Percentiles rank a stretch among this genome's conserved stretches.
These are phyloP conservation scores for Tuctoria greenei DNA, from an alignment of 176 grass and related monocot genomes.

Conservation along the genomic window DNA sequence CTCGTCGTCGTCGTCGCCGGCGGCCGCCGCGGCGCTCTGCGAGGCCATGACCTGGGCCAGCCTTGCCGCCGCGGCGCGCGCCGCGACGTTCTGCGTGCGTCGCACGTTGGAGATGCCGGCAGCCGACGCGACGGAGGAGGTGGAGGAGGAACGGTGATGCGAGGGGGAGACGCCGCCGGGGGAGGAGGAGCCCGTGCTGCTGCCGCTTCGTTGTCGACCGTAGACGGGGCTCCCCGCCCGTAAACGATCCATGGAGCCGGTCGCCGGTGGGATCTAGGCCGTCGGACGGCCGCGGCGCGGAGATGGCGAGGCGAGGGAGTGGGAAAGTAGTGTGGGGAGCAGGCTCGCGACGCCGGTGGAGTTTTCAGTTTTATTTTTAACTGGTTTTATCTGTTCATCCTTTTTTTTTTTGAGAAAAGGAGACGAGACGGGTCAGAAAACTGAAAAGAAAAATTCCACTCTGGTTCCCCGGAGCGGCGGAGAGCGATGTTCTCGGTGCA, in stretches of 20 bases:
- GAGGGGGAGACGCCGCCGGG: constrained; percentile 70
- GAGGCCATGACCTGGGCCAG: constrained; percentile 98
- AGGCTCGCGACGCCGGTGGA: constrained; percentile 40
- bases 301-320: constrained; percentile 53
- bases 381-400: neutral
- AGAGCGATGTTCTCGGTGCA: constrained; percentile 44
- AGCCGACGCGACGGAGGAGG: constrained; percentile 47
- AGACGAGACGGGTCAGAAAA: neutral
- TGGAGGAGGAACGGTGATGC: constrained; percentile 82
- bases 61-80: constrained; percentile 85
- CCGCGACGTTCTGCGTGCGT: constrained; percentile 93
- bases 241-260: constrained; percentile 63
- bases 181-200: constrained; percentile 85
- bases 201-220: constrained; percentile 86
- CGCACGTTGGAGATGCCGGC: constrained; percentile 60
- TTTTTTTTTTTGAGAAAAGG: neutral
- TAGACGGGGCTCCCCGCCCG: constrained; percentile 86
- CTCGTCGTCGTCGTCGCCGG: constrained; percentile 79
- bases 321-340: constrained; percentile 45
- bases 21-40: constrained; percentile 66
- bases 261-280: constrained; percentile 52
- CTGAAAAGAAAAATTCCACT: constrained; percentile 34
- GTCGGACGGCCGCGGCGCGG: constrained; percentile 25
- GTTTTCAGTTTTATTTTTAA: constrained; percentile 36
- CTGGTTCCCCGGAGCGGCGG: neutral